These are phyloP conservation scores for Leccinum imitatum DNA, from an alignment of 768 basidiomycete genomes.

Conservation along the genomic window DNA sequence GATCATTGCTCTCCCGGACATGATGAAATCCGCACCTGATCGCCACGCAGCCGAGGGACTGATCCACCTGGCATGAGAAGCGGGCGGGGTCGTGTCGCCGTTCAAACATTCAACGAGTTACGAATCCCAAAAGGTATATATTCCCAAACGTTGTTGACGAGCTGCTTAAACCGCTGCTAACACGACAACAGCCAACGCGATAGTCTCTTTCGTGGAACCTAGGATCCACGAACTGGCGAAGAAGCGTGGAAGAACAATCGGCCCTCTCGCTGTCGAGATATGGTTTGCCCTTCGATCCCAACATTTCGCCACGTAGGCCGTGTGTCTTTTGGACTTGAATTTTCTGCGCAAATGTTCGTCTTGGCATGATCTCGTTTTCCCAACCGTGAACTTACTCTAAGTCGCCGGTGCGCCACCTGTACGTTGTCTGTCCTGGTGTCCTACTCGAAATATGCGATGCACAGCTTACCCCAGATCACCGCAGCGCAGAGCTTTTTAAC, in stretches of 20 bases:
- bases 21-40: too few relatives aligned
- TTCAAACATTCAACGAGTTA: too few relatives aligned
- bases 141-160: not conserved
- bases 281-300: too few relatives aligned
- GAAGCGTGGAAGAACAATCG: conserved; percentile 9
- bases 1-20: too few relatives aligned
- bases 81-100: too few relatives aligned
- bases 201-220: conserved; percentile 10
- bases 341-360: too few relatives aligned
- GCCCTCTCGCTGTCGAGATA: not conserved
- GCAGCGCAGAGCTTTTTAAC: not conserved
- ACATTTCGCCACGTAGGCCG: conserved; percentile 3
- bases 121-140: conserved; percentile 8
- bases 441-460: not conserved
- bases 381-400: not conserved
- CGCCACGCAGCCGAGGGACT: too few relatives aligned
- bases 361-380: not conserved
- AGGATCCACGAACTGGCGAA: conserved; percentile 15
- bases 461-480: not conserved
- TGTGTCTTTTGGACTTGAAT: not conserved
- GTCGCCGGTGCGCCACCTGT: not conserved
- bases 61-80: too few relatives aligned
- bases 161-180: too few relatives aligned
- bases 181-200: not conserved
- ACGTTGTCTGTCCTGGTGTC: not conserved